Evolutionary conservation across 108 stramenopile genomes (phyloP).

Genomic region (Discostella stelligeroides): DNA sequence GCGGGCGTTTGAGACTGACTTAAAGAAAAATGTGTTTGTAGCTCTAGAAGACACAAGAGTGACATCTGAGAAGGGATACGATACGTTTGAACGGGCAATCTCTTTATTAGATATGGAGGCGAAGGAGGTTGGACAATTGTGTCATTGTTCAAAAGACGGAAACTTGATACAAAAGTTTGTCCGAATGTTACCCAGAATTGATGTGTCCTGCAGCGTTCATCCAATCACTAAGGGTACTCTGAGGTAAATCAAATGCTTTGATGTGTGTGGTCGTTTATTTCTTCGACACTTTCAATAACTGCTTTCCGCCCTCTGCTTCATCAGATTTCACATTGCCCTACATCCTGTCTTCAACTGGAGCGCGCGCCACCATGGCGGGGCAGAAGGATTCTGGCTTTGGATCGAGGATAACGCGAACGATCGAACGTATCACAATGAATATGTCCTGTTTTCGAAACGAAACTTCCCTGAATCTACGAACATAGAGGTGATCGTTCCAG

Average conservation of each 20-base stretch:
- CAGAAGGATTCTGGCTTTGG: constrained; percentile 94
- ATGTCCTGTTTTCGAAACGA: constrained; percentile 67
- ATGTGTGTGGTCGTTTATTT: neutral
- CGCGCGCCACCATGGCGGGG: constrained; percentile 82
- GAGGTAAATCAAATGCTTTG: neutral
- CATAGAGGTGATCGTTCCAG: constrained; percentile 91
- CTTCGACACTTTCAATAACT: neutral
- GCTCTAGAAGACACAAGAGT: constrained; percentile 74
- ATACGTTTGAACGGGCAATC: constrained; percentile 62
- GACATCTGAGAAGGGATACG: constrained; percentile 46
- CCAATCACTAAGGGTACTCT: constrained; percentile 93
- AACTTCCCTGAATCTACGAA: constrained; percentile 69
- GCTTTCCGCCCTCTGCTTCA: constrained; percentile 21
- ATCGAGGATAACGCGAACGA: constrained; percentile 93
- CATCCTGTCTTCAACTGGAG: constrained; percentile 88
- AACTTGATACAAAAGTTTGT: constrained; percentile 74
- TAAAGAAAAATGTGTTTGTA: constrained; percentile 65
- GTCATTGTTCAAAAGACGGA: constrained; percentile 64
- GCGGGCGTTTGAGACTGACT: constrained; percentile 86
- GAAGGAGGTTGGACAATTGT: constrained; percentile 91
- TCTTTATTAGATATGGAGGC: constrained; percentile 90
- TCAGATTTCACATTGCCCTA: constrained; percentile 71
- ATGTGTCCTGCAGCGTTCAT: constrained; percentile 80
- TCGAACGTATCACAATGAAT: constrained; percentile 84
- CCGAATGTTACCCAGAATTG: constrained; percentile 78